Conservation (phyloP, 2,329 filamentous ascomycete species). For the Cryphonectria japonica region DNA sequence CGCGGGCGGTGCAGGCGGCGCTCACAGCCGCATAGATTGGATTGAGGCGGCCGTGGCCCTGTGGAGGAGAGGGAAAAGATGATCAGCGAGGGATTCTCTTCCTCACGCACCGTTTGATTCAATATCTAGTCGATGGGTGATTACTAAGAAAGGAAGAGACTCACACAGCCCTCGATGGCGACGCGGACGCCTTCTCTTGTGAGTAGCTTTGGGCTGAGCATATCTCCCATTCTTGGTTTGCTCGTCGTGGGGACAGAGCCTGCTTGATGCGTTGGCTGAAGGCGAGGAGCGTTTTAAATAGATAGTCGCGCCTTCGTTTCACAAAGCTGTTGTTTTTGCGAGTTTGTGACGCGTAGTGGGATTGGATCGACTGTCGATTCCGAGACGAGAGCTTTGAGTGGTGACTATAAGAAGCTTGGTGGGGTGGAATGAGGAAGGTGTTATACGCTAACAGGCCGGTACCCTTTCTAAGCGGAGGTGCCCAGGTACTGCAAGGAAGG, state of each 20-base stretch:
- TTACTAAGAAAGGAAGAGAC: neutral
- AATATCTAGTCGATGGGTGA: neutral
- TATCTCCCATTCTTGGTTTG: neutral
- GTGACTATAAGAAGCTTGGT: neutral
- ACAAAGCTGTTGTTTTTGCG: neutral
- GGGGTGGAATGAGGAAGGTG: neutral
- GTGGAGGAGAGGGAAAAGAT: neutral
- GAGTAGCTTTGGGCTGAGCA: conserved; percentile 29
- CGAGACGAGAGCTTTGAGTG: neutral
- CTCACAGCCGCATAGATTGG: conserved; percentile 85
- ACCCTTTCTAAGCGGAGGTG: neutral
- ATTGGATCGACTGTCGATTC: neutral
- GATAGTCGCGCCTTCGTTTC: neutral
- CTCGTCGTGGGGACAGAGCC: neutral
- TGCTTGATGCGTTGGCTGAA: neutral
- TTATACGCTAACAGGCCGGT: neutral
- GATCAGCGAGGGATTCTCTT: too few relatives aligned
- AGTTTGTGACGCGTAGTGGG: neutral
- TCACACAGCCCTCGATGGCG: conserved; percentile 26
- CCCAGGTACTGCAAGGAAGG: neutral
- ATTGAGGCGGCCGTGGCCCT: conserved; percentile 91
- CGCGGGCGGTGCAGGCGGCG: conserved; percentile 68
- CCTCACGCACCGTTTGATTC: neutral
- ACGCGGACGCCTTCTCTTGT: conserved; percentile 30
- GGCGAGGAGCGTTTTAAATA: neutral